Base-by-base conservation (phyloP, 768 basidiomycete genomes). In the Psilocybe cyanescens region DNA sequence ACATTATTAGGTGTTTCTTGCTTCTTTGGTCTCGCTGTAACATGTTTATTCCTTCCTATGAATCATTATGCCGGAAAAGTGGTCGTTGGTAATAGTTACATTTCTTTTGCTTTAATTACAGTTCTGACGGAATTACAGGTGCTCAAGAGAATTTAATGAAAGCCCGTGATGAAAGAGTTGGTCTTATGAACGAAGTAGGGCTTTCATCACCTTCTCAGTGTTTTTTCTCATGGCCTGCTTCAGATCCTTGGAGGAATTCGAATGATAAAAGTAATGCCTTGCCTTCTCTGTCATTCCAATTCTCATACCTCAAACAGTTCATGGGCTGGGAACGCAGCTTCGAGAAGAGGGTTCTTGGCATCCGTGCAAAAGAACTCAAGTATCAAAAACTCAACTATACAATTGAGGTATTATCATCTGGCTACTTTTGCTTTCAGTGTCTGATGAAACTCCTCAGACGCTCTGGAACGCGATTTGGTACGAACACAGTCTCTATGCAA, bases 191-290 rank as follows among this genome's bases (percentile, higher is more conserved):
- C 67, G 90, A 92, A 81, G 82, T 89, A 58, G 67, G 24, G 24
- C 24, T 86, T 8, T 19, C 14, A 3, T 44, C 8, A 28, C 5
- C n/a, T 47, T 39, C 2, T 8, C 8, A 1, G 41, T 11, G 6
- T 7, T 50, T 8, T 56, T 49, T 37, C 39, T 24, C 24, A 11
- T 30, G 6, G 3, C 57, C 8, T 30, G 8, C 30, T 12, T 17
- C 61, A 96, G 89, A 86, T 95, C 62, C 78, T 95, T 8, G 93
- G 93, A 51, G 94, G 85, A 11, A 95, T 96, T 60, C 84, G 94
- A 31, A 96, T 96, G 93, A 85, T 96, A 67, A 96, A 97, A 68
- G 81, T 81, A 41, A 29, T 52, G 52, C 28, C 12, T 41, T 71
- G 53, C 46, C 19, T 51, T 28, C 30, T n/a, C 4, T 17, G 16